Conservation (phyloP, 139 green algal species). For the Chlorella sp. region DNA sequence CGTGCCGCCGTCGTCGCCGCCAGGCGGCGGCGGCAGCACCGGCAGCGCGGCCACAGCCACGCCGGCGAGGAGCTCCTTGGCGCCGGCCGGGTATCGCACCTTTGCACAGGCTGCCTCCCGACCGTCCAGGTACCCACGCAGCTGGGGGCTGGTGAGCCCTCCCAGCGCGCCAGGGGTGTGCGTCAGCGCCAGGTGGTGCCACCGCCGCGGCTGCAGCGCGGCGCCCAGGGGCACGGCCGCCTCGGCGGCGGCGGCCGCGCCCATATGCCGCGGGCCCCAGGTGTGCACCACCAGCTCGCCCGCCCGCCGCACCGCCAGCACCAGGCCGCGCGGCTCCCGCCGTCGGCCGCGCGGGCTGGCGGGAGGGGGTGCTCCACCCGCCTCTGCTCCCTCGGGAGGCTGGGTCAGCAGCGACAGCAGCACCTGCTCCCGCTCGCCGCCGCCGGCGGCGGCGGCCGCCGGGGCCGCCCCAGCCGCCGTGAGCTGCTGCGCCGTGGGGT, state of each 20-base stretch:
- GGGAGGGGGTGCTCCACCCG: no score
- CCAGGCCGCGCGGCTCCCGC: constrained; percentile 9
- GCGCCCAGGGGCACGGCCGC: constrained; percentile 15
- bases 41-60: no score
- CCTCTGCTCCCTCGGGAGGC: no score
- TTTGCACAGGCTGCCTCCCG: no score
- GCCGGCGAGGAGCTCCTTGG: no score
- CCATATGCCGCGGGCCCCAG: constrained; percentile 28
- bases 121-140: no score
- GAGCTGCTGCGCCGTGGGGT: background rate
- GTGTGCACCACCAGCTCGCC: constrained; percentile 19
- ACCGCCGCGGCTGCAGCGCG: constrained; percentile 28
- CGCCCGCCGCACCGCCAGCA: constrained; percentile 2
- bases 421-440: background rate
- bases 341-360: background rate
- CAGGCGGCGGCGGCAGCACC: no score
- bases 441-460: background rate
- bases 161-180: constrained; percentile 38
- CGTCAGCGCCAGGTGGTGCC: constrained; percentile 46
- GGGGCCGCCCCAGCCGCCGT: background rate
- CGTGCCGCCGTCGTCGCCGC: no score
- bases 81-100: no score
- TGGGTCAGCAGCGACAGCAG: constrained; percentile 15
- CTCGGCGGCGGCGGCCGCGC: no score
- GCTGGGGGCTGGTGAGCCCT: no score